Evolutionary conservation across 1,139 yeast species (phyloP), one percentile per base, ranked within the genome.

Genomic region (Taphrina sp.): DNA sequence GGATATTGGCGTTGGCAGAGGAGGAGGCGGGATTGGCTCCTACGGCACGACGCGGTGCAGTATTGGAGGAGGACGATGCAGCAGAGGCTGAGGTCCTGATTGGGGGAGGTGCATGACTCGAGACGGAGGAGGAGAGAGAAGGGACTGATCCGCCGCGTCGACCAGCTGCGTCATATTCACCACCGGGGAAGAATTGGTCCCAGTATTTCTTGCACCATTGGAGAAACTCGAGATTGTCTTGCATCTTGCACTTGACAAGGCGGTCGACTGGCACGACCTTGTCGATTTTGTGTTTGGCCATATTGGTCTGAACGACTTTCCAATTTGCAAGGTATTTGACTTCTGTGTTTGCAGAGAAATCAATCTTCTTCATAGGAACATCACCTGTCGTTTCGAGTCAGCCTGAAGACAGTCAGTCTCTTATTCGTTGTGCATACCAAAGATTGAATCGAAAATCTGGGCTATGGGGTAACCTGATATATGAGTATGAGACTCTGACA

Each of bases 191-290:
- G 65, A 81, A 77, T 57, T 85, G 90, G 63, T 76, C 75, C 96
- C 96, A 92, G 65, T 76, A 83, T 65, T 78, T 78, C 67, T 86
- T 83, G 66, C 88, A 76, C 96, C 96, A 94, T 70, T 92, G 98
- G 62, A 92, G 73, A 64, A 92, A 84, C 71, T 90, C 97, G 64
- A 92, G 76, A 69, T 92, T 92, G 67, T 92, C 98, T 69, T 92
- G 98, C 64, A 92, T 79, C 63, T 88, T 77, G 71, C 97, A 92
- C 70, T 87, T 88, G 67, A 85, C 80, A 62, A 92, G 76, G 61
- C 78, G 76, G 61, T 88, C 95, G 37, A 89, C 94, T 44, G 90
- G 90, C 38, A 94, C 80, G 17, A 80, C 76, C 64, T 89, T 82
- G 59, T 84, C 81, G 60, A 92, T 82, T 44, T 75, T 74, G 66